Evolutionary conservation across 192 early-diverging fungal genomes (phyloP).

Genomic region (Coemansia sp.): DNA sequence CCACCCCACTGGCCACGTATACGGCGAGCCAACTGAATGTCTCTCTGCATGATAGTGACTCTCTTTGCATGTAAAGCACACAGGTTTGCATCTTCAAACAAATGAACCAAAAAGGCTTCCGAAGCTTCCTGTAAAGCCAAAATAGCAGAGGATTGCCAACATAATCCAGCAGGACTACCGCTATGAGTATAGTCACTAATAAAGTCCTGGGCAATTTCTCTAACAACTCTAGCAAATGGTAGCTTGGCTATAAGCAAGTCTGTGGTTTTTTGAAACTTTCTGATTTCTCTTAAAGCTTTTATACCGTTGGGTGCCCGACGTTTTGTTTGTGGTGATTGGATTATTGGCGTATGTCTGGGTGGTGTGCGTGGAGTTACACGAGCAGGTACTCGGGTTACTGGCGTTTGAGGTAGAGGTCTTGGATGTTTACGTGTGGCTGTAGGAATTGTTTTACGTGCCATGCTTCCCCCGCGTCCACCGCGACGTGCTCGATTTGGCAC

Average conservation of each 20-base stretch:
- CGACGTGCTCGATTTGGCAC: conserved; percentile 26
- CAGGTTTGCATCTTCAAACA: conserved; percentile 90
- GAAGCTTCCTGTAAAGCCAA: conserved; percentile 77
- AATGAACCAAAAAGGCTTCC: conserved; percentile 77
- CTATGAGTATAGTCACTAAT: conserved; percentile 36
- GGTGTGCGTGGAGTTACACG: conserved; percentile 12
- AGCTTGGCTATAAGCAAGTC: conserved; percentile 76
- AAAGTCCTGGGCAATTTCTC: conserved; percentile 62
- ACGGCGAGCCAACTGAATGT: conserved; percentile 85
- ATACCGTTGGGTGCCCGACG: conserved; percentile 55
- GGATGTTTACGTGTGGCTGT: conserved; percentile 4
- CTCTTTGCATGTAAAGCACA: conserved; percentile 94
- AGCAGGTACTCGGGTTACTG: no score
- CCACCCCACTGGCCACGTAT: conserved; percentile 83
- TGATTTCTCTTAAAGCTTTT: conserved; percentile 78
- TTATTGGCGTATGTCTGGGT: background rate
- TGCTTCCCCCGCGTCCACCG: conserved; percentile 17
- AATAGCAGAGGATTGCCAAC: conserved; percentile 77
- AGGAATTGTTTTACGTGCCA: conserved; percentile 31
- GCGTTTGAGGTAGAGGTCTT: no score
- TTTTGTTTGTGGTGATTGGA: no score
- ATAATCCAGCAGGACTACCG: conserved; percentile 39
- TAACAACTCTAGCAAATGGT: conserved; percentile 81
- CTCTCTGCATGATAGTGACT: conserved; percentile 88
- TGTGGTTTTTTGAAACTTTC: conserved; percentile 78